These are phyloP conservation scores for Amauroascus niger DNA, from an alignment of 2,329 filamentous ascomycete species.

Conservation along the genomic window DNA sequence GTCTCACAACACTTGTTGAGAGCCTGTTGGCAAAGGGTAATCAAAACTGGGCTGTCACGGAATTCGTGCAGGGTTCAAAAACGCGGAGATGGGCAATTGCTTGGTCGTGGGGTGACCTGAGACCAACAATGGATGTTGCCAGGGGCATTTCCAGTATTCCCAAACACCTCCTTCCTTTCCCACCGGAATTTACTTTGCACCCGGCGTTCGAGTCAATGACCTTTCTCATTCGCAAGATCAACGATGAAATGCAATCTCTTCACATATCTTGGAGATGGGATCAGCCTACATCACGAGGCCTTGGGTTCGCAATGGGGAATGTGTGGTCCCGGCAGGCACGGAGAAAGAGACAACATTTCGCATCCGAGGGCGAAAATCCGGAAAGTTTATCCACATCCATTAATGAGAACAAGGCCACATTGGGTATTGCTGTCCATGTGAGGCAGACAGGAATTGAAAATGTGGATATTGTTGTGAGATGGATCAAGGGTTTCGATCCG, in stretches of 20 bases:
- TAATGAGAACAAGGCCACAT: constrained; percentile 31
- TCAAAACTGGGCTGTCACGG: constrained; percentile 71
- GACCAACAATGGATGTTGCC: constrained; percentile 48
- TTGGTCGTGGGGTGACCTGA: constrained; percentile 67
- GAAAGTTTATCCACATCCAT: constrained; percentile 21
- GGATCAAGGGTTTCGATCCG: constrained; percentile 65
- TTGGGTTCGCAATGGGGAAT: constrained; percentile 54
- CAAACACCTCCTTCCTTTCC: constrained; percentile 45
- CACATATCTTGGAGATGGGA: constrained; percentile 60
- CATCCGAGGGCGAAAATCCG: constrained; percentile 18
- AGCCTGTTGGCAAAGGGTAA: constrained; percentile 49
- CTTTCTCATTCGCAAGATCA: constrained; percentile 31
- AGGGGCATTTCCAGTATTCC: constrained; percentile 38
- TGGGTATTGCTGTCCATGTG: constrained; percentile 44
- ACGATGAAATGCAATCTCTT: constrained; percentile 45
- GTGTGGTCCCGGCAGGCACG: constrained; percentile 72
- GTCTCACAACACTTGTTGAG: constrained; percentile 52
- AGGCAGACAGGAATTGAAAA: constrained; percentile 16
- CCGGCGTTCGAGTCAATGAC: constrained; percentile 23
- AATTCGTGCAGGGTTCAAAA: constrained; percentile 65
- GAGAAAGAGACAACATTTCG: constrained; percentile 40
- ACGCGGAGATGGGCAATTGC: constrained; percentile 80
- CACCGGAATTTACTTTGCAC: constrained; percentile 43
- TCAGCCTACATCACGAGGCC: constrained; percentile 42
- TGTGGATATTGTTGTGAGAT: constrained; percentile 50